Conservation (phyloP, 768 basidiomycete genomes). For the Russula compacta region DNA sequence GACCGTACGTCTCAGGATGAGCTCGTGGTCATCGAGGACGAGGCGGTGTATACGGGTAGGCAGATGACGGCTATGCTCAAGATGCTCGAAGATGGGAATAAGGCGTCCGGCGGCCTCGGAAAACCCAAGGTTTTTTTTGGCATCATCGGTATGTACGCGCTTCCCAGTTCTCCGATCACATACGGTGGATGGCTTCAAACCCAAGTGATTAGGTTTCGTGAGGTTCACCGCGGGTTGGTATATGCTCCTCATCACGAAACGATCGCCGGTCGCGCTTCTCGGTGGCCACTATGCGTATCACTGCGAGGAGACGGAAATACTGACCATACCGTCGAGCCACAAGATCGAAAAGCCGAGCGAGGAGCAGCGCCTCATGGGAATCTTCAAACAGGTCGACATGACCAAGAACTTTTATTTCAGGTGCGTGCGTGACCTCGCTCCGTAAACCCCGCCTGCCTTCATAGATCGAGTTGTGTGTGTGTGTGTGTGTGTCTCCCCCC, state of each 20-base stretch:
- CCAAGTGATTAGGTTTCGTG: conserved; percentile 59
- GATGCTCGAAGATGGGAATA: conserved; percentile 95
- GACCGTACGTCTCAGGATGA: conserved; percentile 77
- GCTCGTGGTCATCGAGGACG: conserved; percentile 75
- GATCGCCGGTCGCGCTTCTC: conserved; percentile 85
- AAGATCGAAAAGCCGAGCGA: conserved; percentile 83
- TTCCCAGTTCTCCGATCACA: not conserved
- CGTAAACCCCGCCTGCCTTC: not conserved
- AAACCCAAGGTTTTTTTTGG: conserved; percentile 75
- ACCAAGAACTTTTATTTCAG: conserved; percentile 99
- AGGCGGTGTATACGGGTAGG: conserved; percentile 76
- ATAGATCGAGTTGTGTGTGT: not conserved
- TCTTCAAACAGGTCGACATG: conserved; percentile 96
- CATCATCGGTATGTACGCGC: conserved; percentile 59
- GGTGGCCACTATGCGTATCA: conserved; percentile 97
- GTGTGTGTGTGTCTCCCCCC: not conserved
- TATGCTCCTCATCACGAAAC: conserved; percentile 82
- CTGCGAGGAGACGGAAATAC: conserved; percentile 82
- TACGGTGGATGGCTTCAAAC: too few species aligned
- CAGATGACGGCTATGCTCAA: conserved; percentile 87
- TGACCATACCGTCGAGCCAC: conserved; percentile 68
- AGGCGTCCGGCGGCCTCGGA: conserved; percentile 75
- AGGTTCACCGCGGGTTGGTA: conserved; percentile 95
- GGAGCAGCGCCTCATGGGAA: conserved; percentile 78
- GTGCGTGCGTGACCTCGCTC: conserved; percentile 29